phyloP scores from a whole-genome alignment of 495 filamentous ascomycete species.

The Aspergillus nidulans region DNA sequence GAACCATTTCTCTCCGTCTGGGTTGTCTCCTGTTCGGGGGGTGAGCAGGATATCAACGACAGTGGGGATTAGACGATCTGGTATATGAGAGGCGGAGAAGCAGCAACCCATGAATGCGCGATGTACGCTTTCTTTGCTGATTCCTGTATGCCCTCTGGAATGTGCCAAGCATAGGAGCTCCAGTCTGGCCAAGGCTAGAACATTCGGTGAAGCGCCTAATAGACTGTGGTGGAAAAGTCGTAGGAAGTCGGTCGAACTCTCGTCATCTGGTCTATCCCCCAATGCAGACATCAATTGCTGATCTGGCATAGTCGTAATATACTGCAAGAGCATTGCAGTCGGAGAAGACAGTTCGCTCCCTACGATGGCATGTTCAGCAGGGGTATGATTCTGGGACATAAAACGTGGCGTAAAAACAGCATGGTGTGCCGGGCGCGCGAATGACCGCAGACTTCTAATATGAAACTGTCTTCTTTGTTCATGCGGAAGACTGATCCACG shows the following conservation, averaged over 20 bases:
- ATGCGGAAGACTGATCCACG: conserved; percentile 9
- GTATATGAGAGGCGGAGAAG: conserved; percentile 29
- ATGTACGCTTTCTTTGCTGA: conserved; percentile 31
- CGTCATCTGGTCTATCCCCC: conserved; percentile 39
- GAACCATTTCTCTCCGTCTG: conserved; percentile 10
- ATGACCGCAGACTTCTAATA: not conserved
- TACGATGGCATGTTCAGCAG: too few species aligned
- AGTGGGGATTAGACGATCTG: conserved; percentile 30
- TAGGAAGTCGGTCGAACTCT: conserved; percentile 46
- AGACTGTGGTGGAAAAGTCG: conserved; percentile 38
- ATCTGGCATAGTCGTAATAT: conserved; percentile 29
- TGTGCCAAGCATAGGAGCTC: conserved; percentile 37
- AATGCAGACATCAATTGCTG: conserved; percentile 31
- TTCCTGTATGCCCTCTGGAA: conserved; percentile 33
- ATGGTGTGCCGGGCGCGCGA: not conserved
- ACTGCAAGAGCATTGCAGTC: conserved; percentile 25
- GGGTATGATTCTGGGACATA: conserved; percentile 1
- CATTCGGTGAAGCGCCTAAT: conserved; percentile 23
- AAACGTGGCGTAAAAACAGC: not conserved
- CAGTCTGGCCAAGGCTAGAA: conserved; percentile 27
- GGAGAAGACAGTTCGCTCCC: conserved; percentile 6
- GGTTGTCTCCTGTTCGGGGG: conserved; percentile 10
- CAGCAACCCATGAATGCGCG: conserved; percentile 28
- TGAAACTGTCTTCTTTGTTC: conserved; percentile 18
- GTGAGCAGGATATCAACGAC: conserved; percentile 36